Evolutionary conservation across 2,329 filamentous ascomycete species (phyloP), one percentile per base, ranked within the genome.

Genomic region (Aspergillus tubingensis): DNA sequence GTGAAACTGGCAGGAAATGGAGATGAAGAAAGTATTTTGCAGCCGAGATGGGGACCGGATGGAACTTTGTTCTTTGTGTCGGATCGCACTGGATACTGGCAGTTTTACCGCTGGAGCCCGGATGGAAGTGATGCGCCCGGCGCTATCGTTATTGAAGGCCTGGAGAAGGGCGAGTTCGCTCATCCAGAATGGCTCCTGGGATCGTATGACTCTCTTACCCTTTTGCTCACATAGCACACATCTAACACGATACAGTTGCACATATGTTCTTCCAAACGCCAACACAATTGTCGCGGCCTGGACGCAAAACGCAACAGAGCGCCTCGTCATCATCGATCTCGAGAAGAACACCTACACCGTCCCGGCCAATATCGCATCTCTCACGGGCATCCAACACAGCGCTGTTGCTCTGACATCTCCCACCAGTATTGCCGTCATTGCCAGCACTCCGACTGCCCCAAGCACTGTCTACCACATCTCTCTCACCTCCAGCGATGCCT

Each of bases 41-140:
- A 85, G 65, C 81, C 82, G 5, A 77, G 78, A 64, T 86, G 83
- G 83, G 77, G 77, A 2, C 70, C 75, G 0, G 81, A 85, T 67
- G 82, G 80, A 1, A 74, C 72, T 8, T 66, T 85, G 2, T 83
- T 81, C 62, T 85, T 81, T 63, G 74, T 74, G 2, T 80, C 80
- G 53, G 83, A 85, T 67, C 68, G 67, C 1, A 76, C 71, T 2
- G 79, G 79, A 1, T 83, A 79, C 60, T 80, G 81, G 59, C 81
- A 83, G 59, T 69, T 85, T 7, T 83, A 81, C 61, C 73, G 74
- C 1, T 50, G 47, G 47, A 32, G 27, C 5, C 25, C 25, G 17
- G 25, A 30, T 59, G 6, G 43, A 51, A 41, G 67, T 5, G 58
- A 70, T 4, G 57, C 68, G 7, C 65, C 74, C 0, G 56, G 64